These are phyloP conservation scores for Candida neerlandica DNA, from an alignment of 1,139 yeast genomes.

Conservation along the genomic window DNA sequence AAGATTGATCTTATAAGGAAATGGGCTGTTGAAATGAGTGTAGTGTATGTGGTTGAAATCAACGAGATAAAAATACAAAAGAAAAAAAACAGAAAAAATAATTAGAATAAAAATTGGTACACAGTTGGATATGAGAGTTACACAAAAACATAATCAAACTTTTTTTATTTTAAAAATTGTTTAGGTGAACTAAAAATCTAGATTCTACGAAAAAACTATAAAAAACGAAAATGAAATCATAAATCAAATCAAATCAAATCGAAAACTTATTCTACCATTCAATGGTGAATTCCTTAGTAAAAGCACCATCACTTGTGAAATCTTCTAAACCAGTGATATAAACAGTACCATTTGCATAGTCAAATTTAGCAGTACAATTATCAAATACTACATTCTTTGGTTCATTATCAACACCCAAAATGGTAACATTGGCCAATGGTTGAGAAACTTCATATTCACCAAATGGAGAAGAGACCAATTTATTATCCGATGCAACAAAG, in stretches of 20 bases:
- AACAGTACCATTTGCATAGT: conserved; percentile 19
- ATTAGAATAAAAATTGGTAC: too few relatives aligned
- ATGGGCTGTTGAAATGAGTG: too few relatives aligned
- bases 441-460: conserved; percentile 24
- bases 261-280: conserved; percentile 18
- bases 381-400: conserved; percentile 24
- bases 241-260: too few relatives aligned
- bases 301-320: conserved; percentile 18
- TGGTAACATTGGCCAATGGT: conserved; percentile 28
- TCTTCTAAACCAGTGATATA: conserved; percentile 21
- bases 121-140: background rate
- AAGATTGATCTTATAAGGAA: background rate
- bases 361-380: conserved; percentile 16
- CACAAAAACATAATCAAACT: background rate
- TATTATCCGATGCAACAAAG: conserved; percentile 18
- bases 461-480: conserved; percentile 19
- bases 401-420: conserved; percentile 25
- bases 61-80: background rate
- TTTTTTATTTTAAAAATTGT: too few relatives aligned
- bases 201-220: background rate
- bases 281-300: conserved; percentile 17
- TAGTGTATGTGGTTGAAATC: background rate
- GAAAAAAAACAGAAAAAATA: background rate
- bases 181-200: too few relatives aligned
- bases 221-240: background rate